Evolutionary conservation across 108 stramenopile genomes (phyloP), one percentile per base, ranked within the genome.

Genomic region (Cylindrotheca fusiformis): DNA sequence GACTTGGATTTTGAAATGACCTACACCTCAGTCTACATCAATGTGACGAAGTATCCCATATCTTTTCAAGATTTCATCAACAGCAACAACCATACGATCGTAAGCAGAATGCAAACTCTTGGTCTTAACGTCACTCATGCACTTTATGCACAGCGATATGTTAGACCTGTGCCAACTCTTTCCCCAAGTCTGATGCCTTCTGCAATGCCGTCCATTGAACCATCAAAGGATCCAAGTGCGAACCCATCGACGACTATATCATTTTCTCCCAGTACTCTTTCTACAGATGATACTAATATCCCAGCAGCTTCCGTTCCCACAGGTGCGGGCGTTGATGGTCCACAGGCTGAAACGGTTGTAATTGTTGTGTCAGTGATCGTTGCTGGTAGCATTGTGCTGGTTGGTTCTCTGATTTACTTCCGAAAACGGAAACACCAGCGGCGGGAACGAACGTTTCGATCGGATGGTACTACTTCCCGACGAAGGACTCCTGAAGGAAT

Each of bases 41-140:
- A 84, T 41, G 74, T 87, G 3, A 54, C 60, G 0, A 58, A 67
- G 0, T 90, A 74, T 50, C 71, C 81, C 2, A n/a, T 10, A 19
- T 29, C 60, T 1, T 90, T 87, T 58, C 66, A 69, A 51, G 57
- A 21, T 26, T 81, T 52, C 44, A 72, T 86, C 55, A 82, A 83
- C 46, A n/a, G n/a, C 1, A 79, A 87, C 46, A 47, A 79, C 2
- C 56, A 51, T 0, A 12, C 32, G 2, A 61, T 85, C 2, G 72
- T 76, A 27, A 25, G 32, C 1, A 72, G 79, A 60, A 68, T 90
- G 74, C 58, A 63, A 32, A 2, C 8, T 0, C 48, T 74, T 24
- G 74, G 77, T 29, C 54, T 90, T 2, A 68, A 77, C 1, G 74
- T 84, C 12, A 23, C 69, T 2, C 48, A 60, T 2, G 68, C 48